Base-by-base conservation (phyloP, 257 asterid genomes). In the Plantago elongata region DNA sequence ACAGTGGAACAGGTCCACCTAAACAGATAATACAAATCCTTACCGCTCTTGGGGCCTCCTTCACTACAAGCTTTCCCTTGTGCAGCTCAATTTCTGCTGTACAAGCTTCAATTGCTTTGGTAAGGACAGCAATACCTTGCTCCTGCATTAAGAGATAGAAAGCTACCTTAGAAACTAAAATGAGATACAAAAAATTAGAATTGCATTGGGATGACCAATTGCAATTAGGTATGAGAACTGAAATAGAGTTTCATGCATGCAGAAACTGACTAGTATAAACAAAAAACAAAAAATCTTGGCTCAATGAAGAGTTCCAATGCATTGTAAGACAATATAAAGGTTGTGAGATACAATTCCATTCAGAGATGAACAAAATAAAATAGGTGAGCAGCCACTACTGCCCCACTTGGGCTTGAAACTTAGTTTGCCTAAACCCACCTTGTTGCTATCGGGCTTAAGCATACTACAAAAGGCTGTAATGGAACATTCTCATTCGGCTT, bases 31-130 rank as follows among this genome's bases (percentile, higher is more conserved):
- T 15, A 27, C 68, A 65, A 60, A 69, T 78, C 47, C 90, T 86
- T 71, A 92, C 99, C 83, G 87, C 99, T 81, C 99, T 83, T 30
- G 99, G 77, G 65, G 86, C 88, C 69, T 89, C 97, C 78, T 89
- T 92, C 61, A 92, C 88, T 50, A 84, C 67, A 70, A 92, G 96
- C 72, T 89, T 92, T 72, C 99, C 99, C 64, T 83, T 86, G 65
- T 83, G 89, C 13, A 64, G 81, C 67, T 86, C 95, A 55, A 92
- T 83, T 77, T 84, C 97, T 69, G 63, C 85, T 1, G 78, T 72
- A 84, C 99, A 89, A 13, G 96, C 92, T 77, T 79, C 85, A 73
- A 93, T 93, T 49, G 99, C 99, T 77, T 83, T 79, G 66, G 61
- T 70, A 58, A 89, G 97, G 63, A 85, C 15, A 54, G 86, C 69